phyloP scores from a whole-genome alignment of 1,139 yeast genomes.

The Suhomyces kunorum region DNA sequence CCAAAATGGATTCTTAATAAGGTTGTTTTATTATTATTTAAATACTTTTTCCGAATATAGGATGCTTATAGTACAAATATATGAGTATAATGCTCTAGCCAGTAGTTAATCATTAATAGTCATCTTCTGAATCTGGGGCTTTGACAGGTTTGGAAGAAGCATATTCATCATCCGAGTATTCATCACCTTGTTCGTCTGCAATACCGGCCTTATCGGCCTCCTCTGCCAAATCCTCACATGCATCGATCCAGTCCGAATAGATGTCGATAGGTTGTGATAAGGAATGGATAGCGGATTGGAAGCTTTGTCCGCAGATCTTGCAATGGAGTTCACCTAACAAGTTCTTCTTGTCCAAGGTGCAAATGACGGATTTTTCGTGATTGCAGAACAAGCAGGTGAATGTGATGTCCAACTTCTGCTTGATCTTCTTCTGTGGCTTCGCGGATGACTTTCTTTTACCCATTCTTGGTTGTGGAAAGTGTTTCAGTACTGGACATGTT shows the following conservation, averaged over 20 bases:
- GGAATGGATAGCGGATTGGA: conserved; percentile 85
- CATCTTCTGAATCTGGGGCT: conserved; percentile 20
- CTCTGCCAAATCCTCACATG: conserved; percentile 92
- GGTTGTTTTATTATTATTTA: conserved; percentile 7
- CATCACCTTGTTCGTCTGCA: conserved; percentile 37
- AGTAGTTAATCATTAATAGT: conserved; percentile 16
- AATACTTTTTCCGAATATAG: conserved; percentile 3
- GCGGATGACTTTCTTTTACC: conserved; percentile 93
- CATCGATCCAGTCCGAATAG: conserved; percentile 98
- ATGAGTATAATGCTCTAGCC: conserved; percentile 12
- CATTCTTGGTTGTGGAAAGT: conserved; percentile 33
- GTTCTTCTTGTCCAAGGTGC: conserved; percentile 83
- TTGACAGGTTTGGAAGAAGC: conserved; percentile 12
- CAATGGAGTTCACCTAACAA: conserved; percentile 85
- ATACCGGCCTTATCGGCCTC: conserved; percentile 44
- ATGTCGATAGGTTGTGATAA: conserved; percentile 89
- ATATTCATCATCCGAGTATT: conserved; percentile 41
- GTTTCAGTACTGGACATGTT: neutral
- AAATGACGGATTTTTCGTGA: conserved; percentile 89
- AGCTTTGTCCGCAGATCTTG: conserved; percentile 92
- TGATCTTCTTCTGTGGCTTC: conserved; percentile 76
- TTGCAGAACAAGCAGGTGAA: conserved; percentile 94
- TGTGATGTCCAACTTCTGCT: conserved; percentile 78
- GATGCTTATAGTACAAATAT: conserved; percentile 11
- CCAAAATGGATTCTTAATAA: conserved; percentile 15